Percentiles rank a stretch among this genome's conserved stretches.
Conservation (phyloP, 2,329 filamentous ascomycete genomes). For the Coniella vitis region DNA sequence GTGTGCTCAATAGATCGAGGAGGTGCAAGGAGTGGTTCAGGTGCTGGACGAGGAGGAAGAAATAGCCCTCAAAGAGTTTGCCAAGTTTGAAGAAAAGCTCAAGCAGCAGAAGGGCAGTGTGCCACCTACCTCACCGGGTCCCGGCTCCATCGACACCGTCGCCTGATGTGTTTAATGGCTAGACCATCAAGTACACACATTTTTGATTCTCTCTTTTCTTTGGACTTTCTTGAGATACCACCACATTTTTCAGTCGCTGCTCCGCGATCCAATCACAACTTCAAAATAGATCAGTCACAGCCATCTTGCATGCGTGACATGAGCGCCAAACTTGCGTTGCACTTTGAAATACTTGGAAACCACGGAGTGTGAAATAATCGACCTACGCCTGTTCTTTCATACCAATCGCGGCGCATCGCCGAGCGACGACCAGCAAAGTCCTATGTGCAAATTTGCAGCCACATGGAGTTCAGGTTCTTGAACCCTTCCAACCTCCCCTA, state of each 20-base stretch:
- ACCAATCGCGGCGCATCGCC: too few relatives aligned
- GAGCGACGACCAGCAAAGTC: too few relatives aligned
- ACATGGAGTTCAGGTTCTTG: too few relatives aligned
- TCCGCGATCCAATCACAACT: background rate
- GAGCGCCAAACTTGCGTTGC: too few relatives aligned
- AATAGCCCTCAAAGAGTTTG: slow-evolving; percentile 79
- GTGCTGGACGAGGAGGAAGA: slow-evolving; percentile 90
- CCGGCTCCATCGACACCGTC: slow-evolving; percentile 32
- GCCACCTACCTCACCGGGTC: slow-evolving; percentile 31
- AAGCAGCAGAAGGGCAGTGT: slow-evolving; percentile 44
- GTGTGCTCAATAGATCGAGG: slow-evolving; percentile 63
- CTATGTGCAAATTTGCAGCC: too few relatives aligned
- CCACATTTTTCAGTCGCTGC: background rate
- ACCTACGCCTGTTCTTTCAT: too few relatives aligned
- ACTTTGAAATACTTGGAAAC: too few relatives aligned
- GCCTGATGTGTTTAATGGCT: slow-evolving; percentile 20
- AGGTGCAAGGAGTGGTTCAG: slow-evolving; percentile 88
- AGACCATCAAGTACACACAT: background rate
- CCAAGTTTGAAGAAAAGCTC: slow-evolving; percentile 84
- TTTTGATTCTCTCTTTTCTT: background rate
- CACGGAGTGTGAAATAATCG: too few relatives aligned
- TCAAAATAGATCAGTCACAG: too few relatives aligned
- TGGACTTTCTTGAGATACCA: background rate
- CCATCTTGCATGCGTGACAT: background rate
- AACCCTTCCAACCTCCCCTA: too few relatives aligned